Conservation (phyloP, 2,329 filamentous ascomycete species). For the Orbilia blumenaviensis region DNA sequence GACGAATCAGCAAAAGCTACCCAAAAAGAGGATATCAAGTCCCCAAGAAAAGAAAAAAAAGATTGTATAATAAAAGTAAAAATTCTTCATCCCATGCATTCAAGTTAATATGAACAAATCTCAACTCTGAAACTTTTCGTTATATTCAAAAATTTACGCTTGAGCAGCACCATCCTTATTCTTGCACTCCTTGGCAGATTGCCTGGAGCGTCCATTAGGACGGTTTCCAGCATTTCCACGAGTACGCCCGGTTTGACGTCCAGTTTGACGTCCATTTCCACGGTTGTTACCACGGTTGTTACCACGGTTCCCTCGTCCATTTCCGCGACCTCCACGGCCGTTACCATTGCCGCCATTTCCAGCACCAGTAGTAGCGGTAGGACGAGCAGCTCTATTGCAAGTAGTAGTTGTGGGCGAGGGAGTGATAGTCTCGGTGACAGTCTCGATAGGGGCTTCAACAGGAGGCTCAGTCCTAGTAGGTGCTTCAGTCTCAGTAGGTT, state of each 20-base stretch:
- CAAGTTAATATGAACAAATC: not conserved
- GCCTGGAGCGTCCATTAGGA: not conserved
- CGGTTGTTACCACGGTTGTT: not conserved
- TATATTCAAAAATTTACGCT: not conserved
- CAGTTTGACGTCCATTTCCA: slow-evolving; percentile 1
- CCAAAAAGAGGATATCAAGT: slow-evolving; percentile 13
- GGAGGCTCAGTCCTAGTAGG: not conserved
- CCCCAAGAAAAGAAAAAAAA: slow-evolving; percentile 6
- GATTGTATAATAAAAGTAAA: slow-evolving; percentile 15
- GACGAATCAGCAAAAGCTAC: slow-evolving; percentile 11
- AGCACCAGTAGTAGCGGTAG: slow-evolving; percentile 8
- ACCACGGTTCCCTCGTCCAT: not conserved
- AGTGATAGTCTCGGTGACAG: not conserved
- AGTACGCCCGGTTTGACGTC: not conserved
- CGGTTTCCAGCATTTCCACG: not conserved
- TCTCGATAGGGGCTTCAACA: not conserved
- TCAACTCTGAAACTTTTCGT: not conserved
- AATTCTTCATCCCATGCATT: not conserved
- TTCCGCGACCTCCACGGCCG: slow-evolving; percentile 9
- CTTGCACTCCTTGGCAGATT: slow-evolving; percentile 18
- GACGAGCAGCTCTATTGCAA: not conserved
- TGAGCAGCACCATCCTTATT: not conserved
- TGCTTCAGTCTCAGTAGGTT: slow-evolving; percentile 3
- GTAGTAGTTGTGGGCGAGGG: slow-evolving; percentile 3
- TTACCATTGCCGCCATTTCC: slow-evolving; percentile 18